Evolutionary conservation across 208 protist species (phyloP).

Genomic region (Trypanosoma grayi): DNA sequence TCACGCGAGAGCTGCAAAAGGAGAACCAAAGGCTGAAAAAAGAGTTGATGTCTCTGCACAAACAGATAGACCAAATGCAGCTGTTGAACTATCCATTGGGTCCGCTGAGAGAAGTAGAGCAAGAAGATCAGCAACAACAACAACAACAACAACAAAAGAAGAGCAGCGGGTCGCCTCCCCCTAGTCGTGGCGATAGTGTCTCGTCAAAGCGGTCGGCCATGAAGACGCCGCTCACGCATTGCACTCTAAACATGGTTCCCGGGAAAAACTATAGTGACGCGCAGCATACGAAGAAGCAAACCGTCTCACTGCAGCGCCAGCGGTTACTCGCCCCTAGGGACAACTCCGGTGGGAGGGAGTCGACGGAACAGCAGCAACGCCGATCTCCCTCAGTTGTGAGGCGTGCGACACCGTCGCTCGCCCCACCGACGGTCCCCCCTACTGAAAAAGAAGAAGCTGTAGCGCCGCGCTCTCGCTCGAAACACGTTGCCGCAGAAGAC

Average conservation of each 20-base stretch:
- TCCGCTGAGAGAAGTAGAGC: too few relatives aligned
- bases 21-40: slow-evolving; percentile 8
- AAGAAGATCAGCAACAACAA: neutral
- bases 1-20: slow-evolving; percentile 3
- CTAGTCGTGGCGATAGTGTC: neutral
- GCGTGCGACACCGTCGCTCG: neutral
- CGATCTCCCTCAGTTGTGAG: too few relatives aligned
- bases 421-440: neutral
- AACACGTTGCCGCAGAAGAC: neutral
- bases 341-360: neutral
- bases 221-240: neutral
- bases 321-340: neutral
- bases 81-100: neutral
- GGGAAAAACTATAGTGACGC: slow-evolving; percentile 4
- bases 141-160: neutral
- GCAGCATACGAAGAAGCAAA: slow-evolving; percentile 3
- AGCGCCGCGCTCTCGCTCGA: neutral
- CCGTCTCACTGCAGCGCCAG: slow-evolving; percentile 1
- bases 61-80: neutral
- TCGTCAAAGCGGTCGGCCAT: neutral
- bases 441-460: neutral
- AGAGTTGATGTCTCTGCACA: neutral
- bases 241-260: neutral
- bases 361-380: neutral
- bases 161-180: neutral